Evolutionary conservation across 768 basidiomycete species (phyloP).

Genomic region (Lactifluus subvellereus): DNA sequence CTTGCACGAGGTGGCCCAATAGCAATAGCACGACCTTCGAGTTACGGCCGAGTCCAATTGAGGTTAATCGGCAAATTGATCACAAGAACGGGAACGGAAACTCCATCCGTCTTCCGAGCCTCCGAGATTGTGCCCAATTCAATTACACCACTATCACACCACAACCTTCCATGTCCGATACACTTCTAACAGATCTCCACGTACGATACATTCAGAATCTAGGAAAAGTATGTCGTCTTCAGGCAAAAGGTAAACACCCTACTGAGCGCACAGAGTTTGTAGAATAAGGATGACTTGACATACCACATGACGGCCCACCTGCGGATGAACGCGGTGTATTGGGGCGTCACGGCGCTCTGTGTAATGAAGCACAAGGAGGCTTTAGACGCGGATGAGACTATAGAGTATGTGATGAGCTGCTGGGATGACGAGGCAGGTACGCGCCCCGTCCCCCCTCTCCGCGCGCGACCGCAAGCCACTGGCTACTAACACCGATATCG

Average conservation of each 20-base stretch:
- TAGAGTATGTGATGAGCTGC: slow-evolving; percentile 87
- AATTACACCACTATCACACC: background rate
- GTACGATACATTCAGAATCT: slow-evolving; percentile 72
- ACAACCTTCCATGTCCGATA: slow-evolving; percentile 7
- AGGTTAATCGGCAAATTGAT: background rate
- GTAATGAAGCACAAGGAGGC: slow-evolving; percentile 77
- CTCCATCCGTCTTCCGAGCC: too few species aligned
- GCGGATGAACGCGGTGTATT: slow-evolving; percentile 93
- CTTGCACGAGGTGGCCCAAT: background rate
- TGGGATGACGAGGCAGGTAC: slow-evolving; percentile 88
- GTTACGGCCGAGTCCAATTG: background rate
- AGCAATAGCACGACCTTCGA: background rate
- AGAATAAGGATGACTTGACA: slow-evolving; percentile 78
- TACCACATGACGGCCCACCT: slow-evolving; percentile 93
- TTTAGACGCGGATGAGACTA: slow-evolving; percentile 75
- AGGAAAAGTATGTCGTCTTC: slow-evolving; percentile 44
- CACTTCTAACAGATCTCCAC: slow-evolving; percentile 51
- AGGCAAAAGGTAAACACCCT: background rate
- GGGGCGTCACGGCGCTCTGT: slow-evolving; percentile 86
- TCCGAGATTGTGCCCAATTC: background rate
- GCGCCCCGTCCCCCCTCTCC: slow-evolving; percentile 8
- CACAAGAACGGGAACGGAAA: background rate
- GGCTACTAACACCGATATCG: background rate
- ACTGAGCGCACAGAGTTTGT: background rate
- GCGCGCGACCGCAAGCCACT: background rate